A percentile compares a stretch with the other conserved stretches of the same genome.
Conservation (phyloP, 1,284 basidiomycete species). For the Mrakiaceae sp. region DNA sequence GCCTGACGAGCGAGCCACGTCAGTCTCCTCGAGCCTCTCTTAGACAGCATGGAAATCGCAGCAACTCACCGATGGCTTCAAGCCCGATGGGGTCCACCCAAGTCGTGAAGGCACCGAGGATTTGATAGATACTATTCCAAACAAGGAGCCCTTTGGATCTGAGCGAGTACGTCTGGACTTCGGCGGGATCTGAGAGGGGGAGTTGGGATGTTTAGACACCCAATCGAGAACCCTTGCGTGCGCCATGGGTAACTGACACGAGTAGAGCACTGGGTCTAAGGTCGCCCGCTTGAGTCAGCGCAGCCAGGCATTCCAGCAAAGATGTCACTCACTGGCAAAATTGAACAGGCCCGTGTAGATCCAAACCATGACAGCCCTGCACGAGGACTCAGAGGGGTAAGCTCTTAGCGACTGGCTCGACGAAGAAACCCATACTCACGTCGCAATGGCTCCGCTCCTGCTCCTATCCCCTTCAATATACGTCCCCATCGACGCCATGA, state of each 20-base stretch:
- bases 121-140: slow-evolving; percentile 33
- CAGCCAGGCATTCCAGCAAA: background rate
- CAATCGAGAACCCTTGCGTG: background rate
- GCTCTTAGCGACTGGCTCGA: background rate
- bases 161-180: slow-evolving; percentile 35
- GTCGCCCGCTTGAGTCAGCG: background rate
- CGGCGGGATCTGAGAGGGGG: slow-evolving; percentile 28
- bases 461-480: slow-evolving; percentile 12
- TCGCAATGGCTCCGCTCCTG: slow-evolving; percentile 27
- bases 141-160: slow-evolving; percentile 35
- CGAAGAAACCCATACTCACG: slow-evolving; percentile 6
- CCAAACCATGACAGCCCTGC: slow-evolving; percentile 32
- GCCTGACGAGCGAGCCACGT: slow-evolving; percentile 6
- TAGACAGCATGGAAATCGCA: background rate
- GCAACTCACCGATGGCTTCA: slow-evolving; percentile 26
- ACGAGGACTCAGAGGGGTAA: background rate
- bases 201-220: background rate
- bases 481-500: slow-evolving; percentile 27
- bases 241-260: slow-evolving; percentile 17
- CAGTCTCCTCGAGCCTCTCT: background rate
- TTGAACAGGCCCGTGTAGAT: slow-evolving; percentile 35
- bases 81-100: slow-evolving; percentile 35
- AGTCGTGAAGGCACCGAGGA: slow-evolving; percentile 23
- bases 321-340: slow-evolving; percentile 24
- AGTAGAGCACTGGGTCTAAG: slow-evolving; percentile 28